phyloP scores from a whole-genome alignment of 2,329 filamentous ascomycete species.

The Intubia oerlemansii region DNA sequence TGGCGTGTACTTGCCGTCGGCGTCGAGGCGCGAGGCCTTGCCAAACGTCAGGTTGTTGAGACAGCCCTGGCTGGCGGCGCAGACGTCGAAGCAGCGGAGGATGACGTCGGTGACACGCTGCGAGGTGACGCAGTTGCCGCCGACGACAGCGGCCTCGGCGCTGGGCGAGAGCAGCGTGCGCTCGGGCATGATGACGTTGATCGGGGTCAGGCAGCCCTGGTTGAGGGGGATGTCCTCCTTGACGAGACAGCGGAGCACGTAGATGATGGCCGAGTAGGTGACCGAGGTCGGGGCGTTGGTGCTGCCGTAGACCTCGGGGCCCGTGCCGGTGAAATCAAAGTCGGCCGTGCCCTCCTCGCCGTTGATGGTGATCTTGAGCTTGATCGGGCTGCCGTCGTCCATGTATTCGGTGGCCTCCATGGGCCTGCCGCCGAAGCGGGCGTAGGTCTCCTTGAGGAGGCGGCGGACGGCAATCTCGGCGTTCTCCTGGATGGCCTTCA shows the following conservation, averaged over 20 bases:
- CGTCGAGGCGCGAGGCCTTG: constrained; percentile 3
- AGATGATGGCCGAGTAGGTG: constrained; percentile 15
- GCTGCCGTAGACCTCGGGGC: constrained; percentile 7
- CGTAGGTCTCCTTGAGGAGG: constrained; percentile 42
- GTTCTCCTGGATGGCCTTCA: constrained; percentile 57
- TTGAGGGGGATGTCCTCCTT: constrained; percentile 18
- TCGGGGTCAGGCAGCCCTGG: constrained; percentile 16
- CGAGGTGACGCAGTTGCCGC: constrained; percentile 21
- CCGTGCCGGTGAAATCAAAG: constrained; percentile 17
- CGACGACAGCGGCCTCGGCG: constrained; percentile 10
- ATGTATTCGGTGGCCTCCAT: constrained; percentile 17
- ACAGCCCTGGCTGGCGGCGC: constrained; percentile 13
- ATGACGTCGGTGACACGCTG: constrained; percentile 15
- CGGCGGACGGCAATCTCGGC: constrained; percentile 52
- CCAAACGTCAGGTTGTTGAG: constrained; percentile 16
- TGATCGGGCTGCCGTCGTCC: constrained; percentile 18
- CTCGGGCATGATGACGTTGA: constrained; percentile 14
- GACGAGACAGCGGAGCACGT: constrained; percentile 16
- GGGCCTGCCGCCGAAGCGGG: constrained; percentile 22
- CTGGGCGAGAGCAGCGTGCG: constrained; percentile 15
- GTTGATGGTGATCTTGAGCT: constrained; percentile 14
- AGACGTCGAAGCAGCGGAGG: constrained; percentile 12
- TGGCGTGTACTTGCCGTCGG: constrained; percentile 6
- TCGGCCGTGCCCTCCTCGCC: constrained; percentile 12
- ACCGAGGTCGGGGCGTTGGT: constrained; percentile 7